A percentile compares a stretch with the other conserved stretches of the same genome.
These are phyloP conservation scores for Neonectria ditissima DNA, from an alignment of 2,329 filamentous ascomycete species.

Conservation along the genomic window DNA sequence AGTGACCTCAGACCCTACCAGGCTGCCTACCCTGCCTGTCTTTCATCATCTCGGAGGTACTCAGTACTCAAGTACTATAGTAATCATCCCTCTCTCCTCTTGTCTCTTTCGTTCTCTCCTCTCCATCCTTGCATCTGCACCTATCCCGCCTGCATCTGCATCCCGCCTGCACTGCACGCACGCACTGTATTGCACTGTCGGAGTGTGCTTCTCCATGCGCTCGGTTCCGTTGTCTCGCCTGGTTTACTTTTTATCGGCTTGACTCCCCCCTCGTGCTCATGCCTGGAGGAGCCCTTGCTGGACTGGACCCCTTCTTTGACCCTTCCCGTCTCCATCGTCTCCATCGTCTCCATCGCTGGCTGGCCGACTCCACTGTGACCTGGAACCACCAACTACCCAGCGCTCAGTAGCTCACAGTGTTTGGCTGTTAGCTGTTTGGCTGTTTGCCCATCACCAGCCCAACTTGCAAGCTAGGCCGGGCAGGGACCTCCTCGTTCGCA, in stretches of 20 bases:
- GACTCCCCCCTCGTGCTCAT: neutral
- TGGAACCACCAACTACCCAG: constrained; percentile 11
- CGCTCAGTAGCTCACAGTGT: neutral
- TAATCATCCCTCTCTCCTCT: constrained; percentile 6
- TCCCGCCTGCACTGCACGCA: neutral
- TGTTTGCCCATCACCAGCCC: constrained; percentile 1
- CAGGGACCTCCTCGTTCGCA: constrained; percentile 19
- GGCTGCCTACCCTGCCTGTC: constrained; percentile 1
- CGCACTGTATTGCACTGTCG: too few species aligned
- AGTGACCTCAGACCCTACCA: constrained; percentile 24
- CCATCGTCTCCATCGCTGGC: too few species aligned
- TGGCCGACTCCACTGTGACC: constrained; percentile 13
- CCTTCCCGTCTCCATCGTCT: neutral
- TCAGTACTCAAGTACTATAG: too few species aligned
- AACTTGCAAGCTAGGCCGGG: constrained; percentile 23
- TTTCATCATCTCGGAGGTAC: constrained; percentile 1
- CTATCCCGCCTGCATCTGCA: neutral
- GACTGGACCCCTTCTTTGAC: neutral
- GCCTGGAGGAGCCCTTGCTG: neutral
- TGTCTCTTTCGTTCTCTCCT: constrained; percentile 17
- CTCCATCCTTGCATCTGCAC: neutral
- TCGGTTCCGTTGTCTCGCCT: neutral
- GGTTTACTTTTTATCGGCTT: neutral
- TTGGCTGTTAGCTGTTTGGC: too few species aligned
- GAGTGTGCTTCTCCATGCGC: too few species aligned